These are phyloP conservation scores for Elsinoe arachidis DNA, from an alignment of 2,329 filamentous ascomycete genomes.

Conservation along the genomic window DNA sequence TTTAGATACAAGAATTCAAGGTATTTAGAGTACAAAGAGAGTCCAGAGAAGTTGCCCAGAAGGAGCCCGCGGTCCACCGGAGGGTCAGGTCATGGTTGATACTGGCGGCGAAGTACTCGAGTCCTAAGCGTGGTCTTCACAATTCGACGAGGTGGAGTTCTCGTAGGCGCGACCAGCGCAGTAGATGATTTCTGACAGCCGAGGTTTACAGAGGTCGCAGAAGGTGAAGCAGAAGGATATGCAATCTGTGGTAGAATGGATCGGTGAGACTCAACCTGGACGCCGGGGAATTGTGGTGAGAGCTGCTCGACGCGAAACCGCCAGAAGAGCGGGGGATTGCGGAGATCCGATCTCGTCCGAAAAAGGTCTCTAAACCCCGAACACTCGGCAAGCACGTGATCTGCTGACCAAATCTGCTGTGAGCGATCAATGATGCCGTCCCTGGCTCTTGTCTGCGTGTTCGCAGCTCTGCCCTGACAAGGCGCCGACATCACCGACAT, in stretches of 20 bases:
- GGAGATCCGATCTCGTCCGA: background rate
- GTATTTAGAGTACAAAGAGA: no score
- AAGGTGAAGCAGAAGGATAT: background rate
- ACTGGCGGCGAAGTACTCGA: background rate
- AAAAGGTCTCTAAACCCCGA: background rate
- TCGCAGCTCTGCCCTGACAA: background rate
- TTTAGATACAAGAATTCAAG: background rate
- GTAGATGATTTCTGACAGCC: background rate
- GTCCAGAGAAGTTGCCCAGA: background rate
- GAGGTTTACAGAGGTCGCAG: background rate
- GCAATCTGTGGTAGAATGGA: background rate
- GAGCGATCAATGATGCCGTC: no score
- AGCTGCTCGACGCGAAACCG: slow-evolving; percentile 2
- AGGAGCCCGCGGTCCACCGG: background rate
- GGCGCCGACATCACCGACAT: slow-evolving; percentile 5
- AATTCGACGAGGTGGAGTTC: background rate
- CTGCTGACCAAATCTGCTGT: background rate
- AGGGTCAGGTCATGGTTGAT: background rate
- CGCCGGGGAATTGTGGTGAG: background rate
- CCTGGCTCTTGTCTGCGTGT: no score
- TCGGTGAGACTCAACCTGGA: slow-evolving; percentile 11
- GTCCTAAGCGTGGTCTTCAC: background rate
- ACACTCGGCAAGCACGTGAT: slow-evolving; percentile 1
- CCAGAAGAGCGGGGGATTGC: slow-evolving; percentile 4
- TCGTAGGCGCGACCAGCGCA: background rate